phyloP scores from a whole-genome alignment of 2,329 filamentous ascomycete species.

The Trichoderma sp. region DNA sequence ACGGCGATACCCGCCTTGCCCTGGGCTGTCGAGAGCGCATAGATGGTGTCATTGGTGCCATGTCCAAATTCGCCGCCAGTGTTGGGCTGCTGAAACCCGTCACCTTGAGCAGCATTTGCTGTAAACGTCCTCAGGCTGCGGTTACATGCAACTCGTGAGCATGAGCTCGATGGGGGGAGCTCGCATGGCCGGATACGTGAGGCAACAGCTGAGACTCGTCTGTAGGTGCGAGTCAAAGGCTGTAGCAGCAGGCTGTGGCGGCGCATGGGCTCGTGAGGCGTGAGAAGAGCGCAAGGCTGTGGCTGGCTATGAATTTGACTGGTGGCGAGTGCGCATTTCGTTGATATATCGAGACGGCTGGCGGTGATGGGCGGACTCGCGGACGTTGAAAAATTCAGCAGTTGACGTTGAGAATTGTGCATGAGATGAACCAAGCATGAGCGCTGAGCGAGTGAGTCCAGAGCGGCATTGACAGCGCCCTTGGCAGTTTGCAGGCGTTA shows the following conservation, averaged over 20 bases:
- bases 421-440: neutral
- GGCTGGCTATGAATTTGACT: neutral
- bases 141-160: neutral
- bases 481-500: too few species aligned
- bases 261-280: constrained; percentile 33
- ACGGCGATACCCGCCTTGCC: constrained; percentile 90
- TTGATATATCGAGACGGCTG: neutral
- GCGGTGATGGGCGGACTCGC: neutral
- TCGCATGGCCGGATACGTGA: neutral
- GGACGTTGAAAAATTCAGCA: neutral
- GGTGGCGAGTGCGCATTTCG: neutral
- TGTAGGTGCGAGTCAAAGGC: constrained; percentile 31
- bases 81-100: neutral
- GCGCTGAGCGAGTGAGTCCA: too few species aligned
- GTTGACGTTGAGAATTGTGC: neutral
- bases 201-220: constrained; percentile 21
- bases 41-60: constrained; percentile 67
- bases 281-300: neutral
- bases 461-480: too few species aligned
- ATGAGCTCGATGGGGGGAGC: neutral
- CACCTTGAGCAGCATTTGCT: too few species aligned
- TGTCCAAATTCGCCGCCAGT: constrained; percentile 24
- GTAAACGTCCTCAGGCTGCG: neutral
- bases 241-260: constrained; percentile 32
- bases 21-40: constrained; percentile 83